A percentile compares a stretch with the other conserved stretches of the same genome.
These are phyloP conservation scores for Brassica incana DNA, from an alignment of 345 rosid genomes.

Conservation along the genomic window DNA sequence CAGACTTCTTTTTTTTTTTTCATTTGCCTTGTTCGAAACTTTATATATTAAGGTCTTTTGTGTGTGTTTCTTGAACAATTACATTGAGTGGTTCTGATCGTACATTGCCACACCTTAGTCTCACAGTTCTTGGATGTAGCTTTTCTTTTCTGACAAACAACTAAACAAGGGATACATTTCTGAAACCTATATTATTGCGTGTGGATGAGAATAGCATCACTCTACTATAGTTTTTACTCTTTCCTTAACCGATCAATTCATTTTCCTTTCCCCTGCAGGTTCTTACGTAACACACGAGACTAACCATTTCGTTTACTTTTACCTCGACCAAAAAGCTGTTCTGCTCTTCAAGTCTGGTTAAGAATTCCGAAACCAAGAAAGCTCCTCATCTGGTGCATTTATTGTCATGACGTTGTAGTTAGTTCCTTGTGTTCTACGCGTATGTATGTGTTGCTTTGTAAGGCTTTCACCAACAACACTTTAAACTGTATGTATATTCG, in stretches of 20 bases:
- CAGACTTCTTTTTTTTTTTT: background rate
- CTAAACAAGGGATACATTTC: background rate
- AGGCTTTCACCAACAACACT: slow-evolving; percentile 22
- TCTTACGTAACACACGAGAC: slow-evolving; percentile 98
- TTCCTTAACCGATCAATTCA: background rate
- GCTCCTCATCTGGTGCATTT: slow-evolving; percentile 10
- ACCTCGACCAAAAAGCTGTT: slow-evolving; percentile 89
- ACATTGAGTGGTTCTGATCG: background rate
- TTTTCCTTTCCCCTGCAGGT: slow-evolving; percentile 46
- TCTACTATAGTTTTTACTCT: background rate
- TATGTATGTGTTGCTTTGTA: background rate
- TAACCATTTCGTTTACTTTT: slow-evolving; percentile 92
- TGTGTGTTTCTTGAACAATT: background rate
- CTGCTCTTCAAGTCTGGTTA: slow-evolving; percentile 94
- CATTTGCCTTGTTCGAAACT: background rate
- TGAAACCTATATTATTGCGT: background rate
- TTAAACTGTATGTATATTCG: slow-evolving; percentile 29
- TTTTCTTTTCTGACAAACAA: background rate
- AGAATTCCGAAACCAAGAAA: slow-evolving; percentile 17
- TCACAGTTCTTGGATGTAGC: background rate
- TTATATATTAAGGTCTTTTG: background rate
- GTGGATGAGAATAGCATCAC: too few relatives aligned
- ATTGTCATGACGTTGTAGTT: slow-evolving; percentile 33
- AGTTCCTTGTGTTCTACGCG: slow-evolving; percentile 19
- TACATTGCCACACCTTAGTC: background rate